phyloP scores from a whole-genome alignment of 768 basidiomycete genomes.

The Lentinula aciculospora region DNA sequence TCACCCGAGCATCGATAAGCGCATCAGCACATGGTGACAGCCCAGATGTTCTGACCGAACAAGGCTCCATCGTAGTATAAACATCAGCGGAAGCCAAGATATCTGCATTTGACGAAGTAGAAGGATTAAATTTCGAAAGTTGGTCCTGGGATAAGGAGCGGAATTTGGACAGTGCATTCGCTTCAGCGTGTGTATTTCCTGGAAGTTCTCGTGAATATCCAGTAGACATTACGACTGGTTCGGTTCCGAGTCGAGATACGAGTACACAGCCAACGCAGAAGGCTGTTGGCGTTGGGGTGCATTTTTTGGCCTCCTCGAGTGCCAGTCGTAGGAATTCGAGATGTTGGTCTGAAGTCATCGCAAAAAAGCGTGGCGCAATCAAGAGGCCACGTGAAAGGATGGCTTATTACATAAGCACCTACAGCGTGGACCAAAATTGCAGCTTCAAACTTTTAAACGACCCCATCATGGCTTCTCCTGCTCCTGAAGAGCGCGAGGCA shows the following conservation, averaged over 20 bases:
- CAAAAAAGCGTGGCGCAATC: neutral
- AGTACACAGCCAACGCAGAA: slow-evolving; percentile 92
- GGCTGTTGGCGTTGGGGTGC: slow-evolving; percentile 63
- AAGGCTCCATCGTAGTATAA: slow-evolving; percentile 97
- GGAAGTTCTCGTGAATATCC: slow-evolving; percentile 88
- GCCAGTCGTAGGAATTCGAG: slow-evolving; percentile 54
- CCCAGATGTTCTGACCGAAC: slow-evolving; percentile 85
- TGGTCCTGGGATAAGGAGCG: slow-evolving; percentile 35
- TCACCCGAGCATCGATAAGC: slow-evolving; percentile 65
- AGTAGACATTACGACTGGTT: slow-evolving; percentile 57
- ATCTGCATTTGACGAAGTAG: slow-evolving; percentile 27
- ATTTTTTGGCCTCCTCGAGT: slow-evolving; percentile 65
- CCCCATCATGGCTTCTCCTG: slow-evolving; percentile 51
- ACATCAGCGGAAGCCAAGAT: slow-evolving; percentile 62
- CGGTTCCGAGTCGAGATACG: slow-evolving; percentile 32
- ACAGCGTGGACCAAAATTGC: neutral
- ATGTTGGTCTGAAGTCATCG: slow-evolving; percentile 4
- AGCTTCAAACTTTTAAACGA: neutral
- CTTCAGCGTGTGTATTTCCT: slow-evolving; percentile 97
- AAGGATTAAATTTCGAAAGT: slow-evolving; percentile 19
- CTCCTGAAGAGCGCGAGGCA: slow-evolving; percentile 27
- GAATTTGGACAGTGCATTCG: slow-evolving; percentile 82
- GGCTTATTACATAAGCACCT: neutral
- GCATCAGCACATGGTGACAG: slow-evolving; percentile 82
- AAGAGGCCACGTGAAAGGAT: neutral